A percentile compares a stretch with the other conserved stretches of the same genome.
Conservation (phyloP, 306 rosid genomes). For the Urtica urens region DNA sequence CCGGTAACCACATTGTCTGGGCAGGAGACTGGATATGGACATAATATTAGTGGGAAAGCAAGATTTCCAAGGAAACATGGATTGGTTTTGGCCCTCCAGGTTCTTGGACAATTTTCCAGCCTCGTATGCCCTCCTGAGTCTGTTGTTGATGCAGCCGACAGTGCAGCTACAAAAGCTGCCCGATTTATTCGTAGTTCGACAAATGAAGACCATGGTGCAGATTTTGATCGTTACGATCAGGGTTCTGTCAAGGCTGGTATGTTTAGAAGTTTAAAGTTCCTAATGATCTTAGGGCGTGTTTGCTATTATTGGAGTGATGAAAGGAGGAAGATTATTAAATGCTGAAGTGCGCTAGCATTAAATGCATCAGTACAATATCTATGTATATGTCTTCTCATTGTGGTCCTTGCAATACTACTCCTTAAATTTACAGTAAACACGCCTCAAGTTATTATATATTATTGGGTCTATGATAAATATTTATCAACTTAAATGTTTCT, state of each 20-base stretch:
- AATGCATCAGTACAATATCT: neutral
- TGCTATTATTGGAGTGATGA: too few relatives aligned
- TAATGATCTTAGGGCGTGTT: neutral
- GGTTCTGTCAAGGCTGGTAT: conserved; percentile 37
- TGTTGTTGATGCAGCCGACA: conserved; percentile 52
- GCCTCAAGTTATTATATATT: neutral
- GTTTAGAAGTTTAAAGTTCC: conserved; percentile 4
- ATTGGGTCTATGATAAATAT: conserved; percentile 10
- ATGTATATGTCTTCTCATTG: too few relatives aligned
- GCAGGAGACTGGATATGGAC: conserved; percentile 20
- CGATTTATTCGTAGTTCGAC: conserved; percentile 31
- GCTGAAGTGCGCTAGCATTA: neutral
- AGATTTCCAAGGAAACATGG: conserved; percentile 33
- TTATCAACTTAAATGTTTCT: conserved; percentile 12
- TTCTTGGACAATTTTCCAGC: conserved; percentile 59
- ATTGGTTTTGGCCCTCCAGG: conserved; percentile 51
- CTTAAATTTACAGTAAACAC: too few relatives aligned
- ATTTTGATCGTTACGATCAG: conserved; percentile 30
- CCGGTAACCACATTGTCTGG: conserved; percentile 12
- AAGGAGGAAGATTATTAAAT: neutral
- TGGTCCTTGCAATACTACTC: too few relatives aligned
- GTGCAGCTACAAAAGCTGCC: conserved; percentile 53
- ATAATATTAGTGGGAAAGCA: conserved; percentile 22
- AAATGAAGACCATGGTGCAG: conserved; percentile 34
- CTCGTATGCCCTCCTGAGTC: conserved; percentile 62